These are phyloP conservation scores for Saturnispora gosingensis DNA, from an alignment of 805 yeast genomes.

Conservation along the genomic window DNA sequence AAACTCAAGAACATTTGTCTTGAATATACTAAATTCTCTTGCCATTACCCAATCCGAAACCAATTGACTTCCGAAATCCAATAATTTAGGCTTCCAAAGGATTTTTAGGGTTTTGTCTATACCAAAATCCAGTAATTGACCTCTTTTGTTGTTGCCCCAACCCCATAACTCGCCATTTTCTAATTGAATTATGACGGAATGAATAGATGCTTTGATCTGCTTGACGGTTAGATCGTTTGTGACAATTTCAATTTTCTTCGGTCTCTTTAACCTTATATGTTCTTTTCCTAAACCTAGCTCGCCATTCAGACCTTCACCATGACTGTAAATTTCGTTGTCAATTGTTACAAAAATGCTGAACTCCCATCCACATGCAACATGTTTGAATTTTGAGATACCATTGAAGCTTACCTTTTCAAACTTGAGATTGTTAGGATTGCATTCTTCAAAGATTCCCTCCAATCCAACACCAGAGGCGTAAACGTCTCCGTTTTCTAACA, in stretches of 20 bases:
- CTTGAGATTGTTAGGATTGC: neutral
- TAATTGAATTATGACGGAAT: slow-evolving; percentile 34
- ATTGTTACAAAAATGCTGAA: slow-evolving; percentile 44
- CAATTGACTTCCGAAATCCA: slow-evolving; percentile 5
- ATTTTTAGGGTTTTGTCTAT: slow-evolving; percentile 12
- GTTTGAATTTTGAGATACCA: slow-evolving; percentile 29
- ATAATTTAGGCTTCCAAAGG: slow-evolving; percentile 18
- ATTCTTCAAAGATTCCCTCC: neutral
- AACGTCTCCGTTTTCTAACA: slow-evolving; percentile 44
- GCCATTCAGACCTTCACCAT: slow-evolving; percentile 65
- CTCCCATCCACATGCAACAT: slow-evolving; percentile 75
- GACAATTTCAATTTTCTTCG: neutral
- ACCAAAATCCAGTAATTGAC: slow-evolving; percentile 35
- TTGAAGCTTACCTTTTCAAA: neutral
- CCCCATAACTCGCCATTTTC: slow-evolving; percentile 41
- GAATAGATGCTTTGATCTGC: slow-evolving; percentile 32
- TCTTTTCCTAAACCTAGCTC: slow-evolving; percentile 52
- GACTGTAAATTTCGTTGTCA: slow-evolving; percentile 33
- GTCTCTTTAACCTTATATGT: neutral
- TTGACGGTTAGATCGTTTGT: slow-evolving; percentile 4
- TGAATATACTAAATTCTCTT: slow-evolving; percentile 44
- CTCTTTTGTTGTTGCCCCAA: slow-evolving; percentile 63
- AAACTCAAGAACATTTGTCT: slow-evolving; percentile 9
- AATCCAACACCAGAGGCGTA: slow-evolving; percentile 42
- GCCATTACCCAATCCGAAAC: slow-evolving; percentile 34